These are phyloP conservation scores for Alloascoidea africana DNA, from an alignment of 805 yeast genomes.

Conservation along the genomic window DNA sequence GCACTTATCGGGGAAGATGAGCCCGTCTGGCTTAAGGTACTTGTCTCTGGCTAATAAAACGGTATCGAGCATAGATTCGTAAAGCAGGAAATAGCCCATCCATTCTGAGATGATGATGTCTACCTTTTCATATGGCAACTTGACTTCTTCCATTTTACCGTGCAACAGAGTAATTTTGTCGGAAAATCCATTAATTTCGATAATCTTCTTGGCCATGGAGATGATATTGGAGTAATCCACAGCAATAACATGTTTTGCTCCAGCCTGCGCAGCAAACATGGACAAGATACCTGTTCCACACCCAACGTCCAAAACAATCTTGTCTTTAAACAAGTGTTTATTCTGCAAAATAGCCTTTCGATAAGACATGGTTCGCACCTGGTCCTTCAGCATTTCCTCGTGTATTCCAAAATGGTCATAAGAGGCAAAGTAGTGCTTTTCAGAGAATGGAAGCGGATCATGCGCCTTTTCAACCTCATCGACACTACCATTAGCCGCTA, in stretches of 20 bases:
- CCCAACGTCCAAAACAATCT: slow-evolving; percentile 92
- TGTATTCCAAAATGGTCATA: slow-evolving; percentile 97
- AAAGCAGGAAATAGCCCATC: slow-evolving; percentile 97
- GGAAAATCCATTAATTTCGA: slow-evolving; percentile 65
- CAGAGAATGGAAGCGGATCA: slow-evolving; percentile 17
- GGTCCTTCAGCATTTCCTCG: slow-evolving; percentile 96
- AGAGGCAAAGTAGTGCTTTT: slow-evolving; percentile 89
- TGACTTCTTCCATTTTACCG: slow-evolving; percentile 90
- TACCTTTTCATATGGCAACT: slow-evolving; percentile 70
- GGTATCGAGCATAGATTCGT: slow-evolving; percentile 96
- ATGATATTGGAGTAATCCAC: slow-evolving; percentile 96
- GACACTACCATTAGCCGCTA: too few relatives aligned
- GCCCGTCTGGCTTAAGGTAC: slow-evolving; percentile 65
- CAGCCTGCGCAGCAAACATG: slow-evolving; percentile 97
- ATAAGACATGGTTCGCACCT: slow-evolving; percentile 82
- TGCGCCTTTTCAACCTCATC: too few relatives aligned
- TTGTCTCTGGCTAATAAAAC: slow-evolving; percentile 89
- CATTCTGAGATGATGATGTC: slow-evolving; percentile 95
- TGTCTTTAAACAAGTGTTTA: slow-evolving; percentile 78
- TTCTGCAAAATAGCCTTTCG: slow-evolving; percentile 87
- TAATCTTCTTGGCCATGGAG: slow-evolving; percentile 87
- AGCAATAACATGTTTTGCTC: slow-evolving; percentile 94
- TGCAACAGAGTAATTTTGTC: slow-evolving; percentile 79
- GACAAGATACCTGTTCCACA: slow-evolving; percentile 98
- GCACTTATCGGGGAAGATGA: slow-evolving; percentile 91